A percentile compares a stretch with the other conserved stretches of the same genome.
These are phyloP conservation scores for Physcomitrium patens DNA, from an alignment of 225 moss, liverwort and hornwort species.

Conservation along the genomic window DNA sequence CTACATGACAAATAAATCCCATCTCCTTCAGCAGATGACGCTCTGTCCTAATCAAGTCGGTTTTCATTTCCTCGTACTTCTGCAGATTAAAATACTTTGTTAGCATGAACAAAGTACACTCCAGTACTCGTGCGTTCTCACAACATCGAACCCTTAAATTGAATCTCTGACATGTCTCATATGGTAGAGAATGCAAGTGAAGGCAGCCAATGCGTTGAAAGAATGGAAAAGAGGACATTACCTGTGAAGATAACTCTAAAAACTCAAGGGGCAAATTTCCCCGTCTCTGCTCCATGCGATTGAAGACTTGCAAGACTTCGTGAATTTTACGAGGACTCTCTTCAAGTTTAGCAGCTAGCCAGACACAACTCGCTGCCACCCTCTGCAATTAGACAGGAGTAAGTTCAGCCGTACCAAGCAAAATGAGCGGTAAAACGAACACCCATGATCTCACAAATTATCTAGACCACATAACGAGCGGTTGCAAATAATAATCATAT, in stretches of 20 bases:
- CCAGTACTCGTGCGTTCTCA: neutral
- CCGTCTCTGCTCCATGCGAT: slow-evolving; percentile 66
- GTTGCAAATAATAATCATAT: neutral
- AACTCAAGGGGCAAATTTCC: slow-evolving; percentile 49
- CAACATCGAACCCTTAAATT: neutral
- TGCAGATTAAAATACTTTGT: slow-evolving; percentile 26
- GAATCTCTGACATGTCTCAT: neutral
- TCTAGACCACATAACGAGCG: neutral
- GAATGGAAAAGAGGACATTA: slow-evolving; percentile 9
- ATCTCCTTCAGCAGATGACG: slow-evolving; percentile 78
- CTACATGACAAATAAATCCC: slow-evolving; percentile 83
- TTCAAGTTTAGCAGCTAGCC: slow-evolving; percentile 79
- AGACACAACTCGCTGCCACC: slow-evolving; percentile 75
- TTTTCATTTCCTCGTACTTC: slow-evolving; percentile 80
- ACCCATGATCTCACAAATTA: neutral
- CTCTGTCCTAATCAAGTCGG: slow-evolving; percentile 72
- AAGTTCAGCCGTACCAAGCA: neutral
- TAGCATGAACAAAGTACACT: neutral
- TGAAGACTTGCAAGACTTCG: slow-evolving; percentile 65
- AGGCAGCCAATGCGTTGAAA: neutral
- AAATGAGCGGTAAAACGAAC: neutral
- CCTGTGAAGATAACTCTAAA: slow-evolving; percentile 58
- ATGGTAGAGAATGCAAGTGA: neutral
- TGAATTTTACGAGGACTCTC: slow-evolving; percentile 67
- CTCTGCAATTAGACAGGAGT: slow-evolving; percentile 42